Evolutionary conservation across 306 rosid genomes (phyloP), one percentile per base, ranked within the genome.

Genomic region (Trifolium repens): DNA sequence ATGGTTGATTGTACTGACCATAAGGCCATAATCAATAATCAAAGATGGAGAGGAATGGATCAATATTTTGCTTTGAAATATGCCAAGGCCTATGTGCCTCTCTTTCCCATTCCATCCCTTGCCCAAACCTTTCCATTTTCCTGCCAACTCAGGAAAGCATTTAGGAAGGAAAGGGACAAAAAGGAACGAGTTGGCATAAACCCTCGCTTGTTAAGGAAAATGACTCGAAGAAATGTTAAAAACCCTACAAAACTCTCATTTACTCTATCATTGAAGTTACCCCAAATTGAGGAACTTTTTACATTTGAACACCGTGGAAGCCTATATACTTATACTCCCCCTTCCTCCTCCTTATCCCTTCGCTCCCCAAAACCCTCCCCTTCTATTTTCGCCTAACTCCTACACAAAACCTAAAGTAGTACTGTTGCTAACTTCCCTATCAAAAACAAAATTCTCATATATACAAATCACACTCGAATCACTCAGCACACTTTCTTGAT

Each of bases 11-110:
- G 52, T 7, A n/a, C 15, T 14, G 10, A 66, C 15, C 24, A 64
- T 79, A 30, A 32, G 44, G 50, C 50, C 6, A 74, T 0, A 74
- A 34, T 54, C 53, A 37, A 52, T 74, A 5, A 42, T 47, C 39
- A 61, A 42, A 24, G 9, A 24, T 43, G 60, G 10, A 69, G 37
- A 49, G 24, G 60, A 69, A 14, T 2, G 5, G 10, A n/a, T 2
- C 22, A 59, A 44, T 63, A 5, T 46, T 30, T 67, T 40, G n/a
- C 81, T 39, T 49, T 32, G 22, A 24, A 24, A 26, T 26, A 61
- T 64, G 71, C 74, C 14, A 58, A 64, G 72, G 50, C 24, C 24
- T 22, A 8, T 3, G 26, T 9, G 5, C 30, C 32, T 54, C 60
- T 19, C 0, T 17, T 54, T 54, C 57, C 57, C 24, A 7, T 7